Evolutionary conservation across 495 filamentous ascomycete genomes (phyloP), one percentile per base, ranked within the genome.

Genomic region (Aspergillus steynii): DNA sequence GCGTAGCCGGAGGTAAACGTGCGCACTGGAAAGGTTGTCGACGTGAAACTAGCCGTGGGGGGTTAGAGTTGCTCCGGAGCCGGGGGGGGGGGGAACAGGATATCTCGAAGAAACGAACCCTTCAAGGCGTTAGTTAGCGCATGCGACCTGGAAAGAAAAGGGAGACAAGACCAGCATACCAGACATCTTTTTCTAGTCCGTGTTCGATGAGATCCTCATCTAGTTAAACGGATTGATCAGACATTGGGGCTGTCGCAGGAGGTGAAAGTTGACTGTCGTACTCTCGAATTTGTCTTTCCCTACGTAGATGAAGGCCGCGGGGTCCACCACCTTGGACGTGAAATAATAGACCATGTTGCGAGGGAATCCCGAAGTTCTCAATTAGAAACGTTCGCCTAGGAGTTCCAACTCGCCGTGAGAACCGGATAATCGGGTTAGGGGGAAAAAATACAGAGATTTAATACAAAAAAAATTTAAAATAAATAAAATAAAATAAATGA

Each of bases 251-350:
- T 52, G 46, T 63, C 51, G 61, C 60, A 50, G 54, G 49, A 31
- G 45, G 31, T 49, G 32, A 54, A 68, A 49, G 32, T 31, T 61
- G 32, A 26, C 27, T 29, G 59, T 62, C 88, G 67, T 83, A 97
- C 95, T 99, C 79, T 99, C 95, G 60, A 96, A 91, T 78, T 99
- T 99, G 81, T 99, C 95, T 78, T 98, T 99, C 70, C 95, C 95
- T 32, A 97, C 91, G 71, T 98, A 99, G 64, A 98, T 86, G 66
- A 87, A 92, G 28, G 93, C 95, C 5, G 86, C 65, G 1, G 96
- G 88, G 25, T 88, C 80, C 29, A 89, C 86, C 45, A 86, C 84
- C 53, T 86, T 93, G 7, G 94, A 97, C 2, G 87, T 95, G 77
- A 96, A 97, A 72, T 97, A 97, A 76, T 89, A 96, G 47, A 99